A percentile compares a stretch with the other conserved stretches of the same genome.
These are phyloP conservation scores for Eucalyptus pumila DNA, from an alignment of 345 rosid species.

Conservation along the genomic window DNA sequence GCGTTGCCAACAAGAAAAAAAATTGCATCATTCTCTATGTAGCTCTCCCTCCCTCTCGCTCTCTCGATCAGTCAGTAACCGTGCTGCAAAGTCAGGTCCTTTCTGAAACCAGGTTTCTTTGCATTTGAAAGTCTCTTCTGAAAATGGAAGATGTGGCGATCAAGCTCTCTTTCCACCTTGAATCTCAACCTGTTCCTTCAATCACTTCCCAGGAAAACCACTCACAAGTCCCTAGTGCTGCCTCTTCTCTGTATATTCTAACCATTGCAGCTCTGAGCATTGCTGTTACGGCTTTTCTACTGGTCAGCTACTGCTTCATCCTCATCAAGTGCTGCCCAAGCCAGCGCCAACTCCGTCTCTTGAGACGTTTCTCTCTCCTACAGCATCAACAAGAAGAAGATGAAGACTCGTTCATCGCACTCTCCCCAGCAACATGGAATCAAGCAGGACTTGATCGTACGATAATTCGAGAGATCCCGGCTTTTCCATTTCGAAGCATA, in stretches of 20 bases:
- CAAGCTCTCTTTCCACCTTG: neutral
- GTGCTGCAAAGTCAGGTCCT: neutral
- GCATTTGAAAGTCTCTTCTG: neutral
- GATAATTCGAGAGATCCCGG: conserved; percentile 38
- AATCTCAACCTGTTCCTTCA: conserved; percentile 1
- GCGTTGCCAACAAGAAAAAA: neutral
- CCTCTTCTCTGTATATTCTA: conserved; percentile 25
- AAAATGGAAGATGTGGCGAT: neutral
- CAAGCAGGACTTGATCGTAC: conserved; percentile 35
- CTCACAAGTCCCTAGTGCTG: conserved; percentile 5
- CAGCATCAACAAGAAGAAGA: conserved; percentile 5
- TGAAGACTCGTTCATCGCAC: conserved; percentile 34
- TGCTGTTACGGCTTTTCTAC: conserved; percentile 23
- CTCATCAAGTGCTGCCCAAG: conserved; percentile 33
- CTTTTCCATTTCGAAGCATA: conserved; percentile 19
- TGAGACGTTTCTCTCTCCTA: conserved; percentile 10
- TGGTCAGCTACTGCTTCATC: conserved; percentile 25
- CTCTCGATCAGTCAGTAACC: neutral
- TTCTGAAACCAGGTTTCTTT: neutral
- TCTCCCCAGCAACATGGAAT: conserved; percentile 46
- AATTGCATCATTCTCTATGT: neutral
- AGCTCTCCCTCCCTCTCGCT: neutral
- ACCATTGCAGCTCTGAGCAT: conserved; percentile 23
- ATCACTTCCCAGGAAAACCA: neutral
- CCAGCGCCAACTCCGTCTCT: conserved; percentile 10